Percentiles rank a stretch among this genome's conserved stretches.
These are phyloP conservation scores for Nothophaeocryptopus gaeumannii DNA, from an alignment of 2,329 filamentous ascomycete genomes.

Conservation along the genomic window DNA sequence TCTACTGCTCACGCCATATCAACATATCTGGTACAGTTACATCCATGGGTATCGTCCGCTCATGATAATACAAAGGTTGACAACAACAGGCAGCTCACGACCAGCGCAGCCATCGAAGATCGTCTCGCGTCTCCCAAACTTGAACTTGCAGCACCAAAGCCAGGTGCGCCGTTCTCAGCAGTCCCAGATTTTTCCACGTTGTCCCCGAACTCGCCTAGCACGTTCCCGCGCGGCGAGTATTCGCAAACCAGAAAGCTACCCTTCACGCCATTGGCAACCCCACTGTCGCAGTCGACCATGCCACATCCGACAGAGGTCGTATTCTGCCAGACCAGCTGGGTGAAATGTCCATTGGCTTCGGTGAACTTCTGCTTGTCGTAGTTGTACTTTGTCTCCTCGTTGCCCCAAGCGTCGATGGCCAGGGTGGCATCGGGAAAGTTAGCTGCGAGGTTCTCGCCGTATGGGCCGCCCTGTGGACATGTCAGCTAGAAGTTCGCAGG, in stretches of 20 bases:
- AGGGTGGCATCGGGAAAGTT: conserved; percentile 23
- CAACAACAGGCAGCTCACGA: background rate
- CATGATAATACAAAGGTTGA: background rate
- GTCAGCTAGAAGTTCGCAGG: conserved; percentile 1
- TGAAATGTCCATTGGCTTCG: conserved; percentile 32
- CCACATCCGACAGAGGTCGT: conserved; percentile 33
- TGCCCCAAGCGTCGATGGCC: conserved; percentile 33
- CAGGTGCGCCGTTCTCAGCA: conserved; percentile 18
- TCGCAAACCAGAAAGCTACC: conserved; percentile 38
- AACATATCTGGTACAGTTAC: too few relatives aligned
- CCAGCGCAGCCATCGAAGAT: conserved; percentile 3
- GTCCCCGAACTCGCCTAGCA: conserved; percentile 33
- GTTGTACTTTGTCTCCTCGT: conserved; percentile 31
- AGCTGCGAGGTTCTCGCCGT: conserved; percentile 35
- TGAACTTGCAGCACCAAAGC: background rate
- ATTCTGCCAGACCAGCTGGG: conserved; percentile 35
- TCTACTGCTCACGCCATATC: too few relatives aligned
- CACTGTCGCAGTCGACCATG: conserved; percentile 24
- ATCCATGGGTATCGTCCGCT: conserved; percentile 37
- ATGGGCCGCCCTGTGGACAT: conserved; percentile 25
- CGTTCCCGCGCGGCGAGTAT: conserved; percentile 39
- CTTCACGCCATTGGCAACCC: conserved; percentile 18
- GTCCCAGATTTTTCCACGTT: conserved; percentile 35
- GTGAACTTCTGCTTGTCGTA: conserved; percentile 29
- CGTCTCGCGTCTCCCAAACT: background rate